These are phyloP conservation scores for Xerocomus amazonicus DNA, from an alignment of 1,284 basidiomycete genomes.

Conservation along the genomic window DNA sequence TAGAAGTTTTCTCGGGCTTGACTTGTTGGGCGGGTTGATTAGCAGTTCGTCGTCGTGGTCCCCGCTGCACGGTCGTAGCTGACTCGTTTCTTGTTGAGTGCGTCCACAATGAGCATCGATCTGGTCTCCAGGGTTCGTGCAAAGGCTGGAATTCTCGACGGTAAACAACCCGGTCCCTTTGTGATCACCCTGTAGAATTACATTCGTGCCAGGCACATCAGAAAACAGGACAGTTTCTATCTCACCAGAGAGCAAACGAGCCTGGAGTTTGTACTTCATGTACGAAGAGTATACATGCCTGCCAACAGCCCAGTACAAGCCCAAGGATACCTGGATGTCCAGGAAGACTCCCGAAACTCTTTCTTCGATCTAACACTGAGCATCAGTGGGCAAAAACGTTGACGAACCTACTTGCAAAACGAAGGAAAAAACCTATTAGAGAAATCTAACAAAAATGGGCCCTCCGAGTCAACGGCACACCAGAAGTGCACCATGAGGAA, in stretches of 20 bases:
- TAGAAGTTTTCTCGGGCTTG: too few species aligned
- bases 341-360: conserved; percentile 4
- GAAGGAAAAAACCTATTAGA: conserved; percentile 19
- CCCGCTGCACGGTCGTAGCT: too few species aligned
- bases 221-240: neutral
- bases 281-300: conserved; percentile 11
- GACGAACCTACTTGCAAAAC: conserved; percentile 9
- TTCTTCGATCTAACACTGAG: conserved; percentile 20
- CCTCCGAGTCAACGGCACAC: conserved; percentile 15
- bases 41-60: too few species aligned
- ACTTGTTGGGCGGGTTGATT: too few species aligned
- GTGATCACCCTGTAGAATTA: conserved; percentile 3
- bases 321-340: neutral
- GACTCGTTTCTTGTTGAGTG: too few species aligned
- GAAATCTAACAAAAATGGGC: conserved; percentile 20
- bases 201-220: neutral
- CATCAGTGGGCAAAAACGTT: neutral
- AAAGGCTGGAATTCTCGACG: too few species aligned
- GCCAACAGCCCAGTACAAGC: conserved; percentile 11
- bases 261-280: conserved; percentile 21
- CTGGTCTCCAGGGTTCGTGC: too few species aligned
- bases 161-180: too few species aligned
- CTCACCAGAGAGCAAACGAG: conserved; percentile 21
- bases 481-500: conserved; percentile 16
- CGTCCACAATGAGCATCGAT: too few species aligned